Evolutionary conservation across 768 basidiomycete genomes (phyloP).

Genomic region (Trametes cubensis): DNA sequence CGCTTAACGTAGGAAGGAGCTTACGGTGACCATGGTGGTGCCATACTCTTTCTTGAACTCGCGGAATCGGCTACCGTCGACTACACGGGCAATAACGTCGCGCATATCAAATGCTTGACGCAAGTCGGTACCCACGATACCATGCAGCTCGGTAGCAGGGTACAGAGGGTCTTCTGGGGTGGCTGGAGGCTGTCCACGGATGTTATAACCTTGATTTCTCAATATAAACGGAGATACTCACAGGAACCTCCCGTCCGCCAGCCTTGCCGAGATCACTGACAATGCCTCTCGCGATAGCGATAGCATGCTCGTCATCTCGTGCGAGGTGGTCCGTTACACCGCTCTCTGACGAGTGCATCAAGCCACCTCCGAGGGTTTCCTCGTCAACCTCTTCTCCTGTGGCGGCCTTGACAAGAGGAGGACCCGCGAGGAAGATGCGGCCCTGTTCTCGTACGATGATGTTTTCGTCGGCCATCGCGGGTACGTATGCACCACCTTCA

Average conservation of each 20-base stretch:
- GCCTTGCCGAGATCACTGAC: slow-evolving; percentile 77
- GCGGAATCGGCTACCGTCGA: slow-evolving; percentile 88
- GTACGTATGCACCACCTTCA: slow-evolving; percentile 87
- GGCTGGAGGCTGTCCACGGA: slow-evolving; percentile 49
- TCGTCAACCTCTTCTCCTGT: slow-evolving; percentile 93
- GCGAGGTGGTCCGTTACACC: slow-evolving; percentile 91
- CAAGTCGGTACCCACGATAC: slow-evolving; percentile 88
- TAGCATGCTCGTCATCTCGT: slow-evolving; percentile 81
- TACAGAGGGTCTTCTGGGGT: slow-evolving; percentile 75
- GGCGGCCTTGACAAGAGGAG: slow-evolving; percentile 92
- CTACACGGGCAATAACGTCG: slow-evolving; percentile 88
- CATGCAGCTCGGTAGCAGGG: slow-evolving; percentile 79
- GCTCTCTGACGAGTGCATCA: slow-evolving; percentile 90
- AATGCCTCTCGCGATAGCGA: slow-evolving; percentile 75
- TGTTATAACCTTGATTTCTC: neutral
- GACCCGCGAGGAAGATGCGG: slow-evolving; percentile 91
- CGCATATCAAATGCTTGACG: slow-evolving; percentile 92
- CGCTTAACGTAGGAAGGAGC: slow-evolving; percentile 20
- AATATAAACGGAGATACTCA: slow-evolving; percentile 37
- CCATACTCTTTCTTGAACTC: slow-evolving; percentile 98
- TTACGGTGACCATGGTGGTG: slow-evolving; percentile 83
- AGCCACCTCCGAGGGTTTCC: slow-evolving; percentile 86
- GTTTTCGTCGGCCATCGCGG: slow-evolving; percentile 96
- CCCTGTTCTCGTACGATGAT: slow-evolving; percentile 91
- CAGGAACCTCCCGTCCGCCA: slow-evolving; percentile 51